Base-by-base conservation (phyloP, 257 asterid genomes). In the Lantana camara region DNA sequence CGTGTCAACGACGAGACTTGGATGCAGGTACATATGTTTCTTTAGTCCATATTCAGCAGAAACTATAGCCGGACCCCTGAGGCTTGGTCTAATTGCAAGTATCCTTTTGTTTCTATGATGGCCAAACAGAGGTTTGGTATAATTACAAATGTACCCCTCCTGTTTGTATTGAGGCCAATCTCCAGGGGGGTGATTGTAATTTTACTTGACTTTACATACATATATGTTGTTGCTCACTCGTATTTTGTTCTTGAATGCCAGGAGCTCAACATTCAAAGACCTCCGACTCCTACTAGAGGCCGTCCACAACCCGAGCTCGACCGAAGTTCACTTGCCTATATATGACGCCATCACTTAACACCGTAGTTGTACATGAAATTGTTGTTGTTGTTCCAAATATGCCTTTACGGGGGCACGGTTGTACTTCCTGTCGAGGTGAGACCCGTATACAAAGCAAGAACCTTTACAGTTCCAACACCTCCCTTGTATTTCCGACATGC, bases 241-340 rank as follows among this genome's bases (percentile, higher is more conserved):
- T 35, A 7, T 9, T 35, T 27, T 7, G 9, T 35, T 5, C 4
- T 1, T 48, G 51, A 27, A 3, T 72, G 59, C 21, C 67, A 93
- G 99, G 97, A 93, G 81, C 99, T 93, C 19, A 93, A 93, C 72
- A 93, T 87, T 76, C 99, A 93, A 81, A 79, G 99, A 75, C 99
- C 99, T 17, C 99, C 99, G 9, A 93, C 99, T 37, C 96, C 99
- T 11, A 93, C 97, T 0, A 79, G 99, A 70, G 99, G 99, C 13
- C 95, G 92, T 15, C 99, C 99, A 13, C 99, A 93, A 71, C 96
- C 97, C 11, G 91, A 90, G 32, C 95, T 63, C 21, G 97, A 93
- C 70, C 86, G 99, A 35, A 80, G 73, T 67, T 93, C 99, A 47
- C 96, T 93, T 24, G 96, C 97, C 66, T 90, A 93, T 69, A 93